Evolutionary conservation across 306 rosid genomes (phyloP), one percentile per base, ranked within the genome.

Genomic region (Dryas alaskensis): DNA sequence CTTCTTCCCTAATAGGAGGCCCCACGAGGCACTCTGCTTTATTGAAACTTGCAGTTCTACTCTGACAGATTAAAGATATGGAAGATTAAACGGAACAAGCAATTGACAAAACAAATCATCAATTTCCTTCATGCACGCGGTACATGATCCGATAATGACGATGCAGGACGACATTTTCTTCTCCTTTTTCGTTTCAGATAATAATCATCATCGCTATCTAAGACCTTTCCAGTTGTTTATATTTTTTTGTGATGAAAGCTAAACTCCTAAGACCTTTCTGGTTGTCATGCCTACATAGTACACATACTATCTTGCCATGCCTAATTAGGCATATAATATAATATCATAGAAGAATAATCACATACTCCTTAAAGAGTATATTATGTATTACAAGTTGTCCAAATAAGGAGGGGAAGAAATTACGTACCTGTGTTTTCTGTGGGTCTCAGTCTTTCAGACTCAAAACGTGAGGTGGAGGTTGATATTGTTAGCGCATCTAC

Each of bases 401-500:
- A 31, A 31, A 31, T 31, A 31, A 31, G 37, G 3, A 31, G 37
- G 37, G 37, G 37, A 31, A 31, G 37, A 31, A 31, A 31, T 31
- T 50, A 71, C 40, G 48, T 37, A 75, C 58, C 58, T 42, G 51
- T 78, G 37, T 58, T 65, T 31, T 49, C 82, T 51, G 22, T 19
- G 69, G 75, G 49, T 11, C 37, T 31, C 37, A 31, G 37, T 31
- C 37, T 31, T 31, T 2, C 37, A 31, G 37, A 31, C 37, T 78
- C 42, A 37, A 65, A 85, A 78, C 59, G 16, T 59, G 14, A 43
- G 45, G 65, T 47, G 77, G 78, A 65, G 75, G 69, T 76, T 73
- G 51, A 76, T 79, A 67, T 78, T 78, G 87, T 79, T 42, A 65
- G 77, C 50, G 91, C 82, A 86, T 82, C 74, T 60, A 66, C 72